Evolutionary conservation across 106 monocot species (phyloP).

Genomic region (Acorus gramineus): DNA sequence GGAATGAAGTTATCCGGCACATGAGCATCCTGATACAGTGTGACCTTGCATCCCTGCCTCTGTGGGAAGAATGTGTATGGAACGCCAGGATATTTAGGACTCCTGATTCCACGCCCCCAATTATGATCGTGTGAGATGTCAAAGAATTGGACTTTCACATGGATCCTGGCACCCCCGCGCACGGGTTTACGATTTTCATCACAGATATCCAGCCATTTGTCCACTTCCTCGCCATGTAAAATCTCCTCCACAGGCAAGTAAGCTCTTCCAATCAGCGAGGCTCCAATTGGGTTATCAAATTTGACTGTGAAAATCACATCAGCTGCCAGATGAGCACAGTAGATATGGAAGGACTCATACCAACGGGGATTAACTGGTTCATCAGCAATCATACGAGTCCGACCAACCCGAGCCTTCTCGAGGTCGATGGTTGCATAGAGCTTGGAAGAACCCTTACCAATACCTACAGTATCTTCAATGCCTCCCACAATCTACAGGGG

Average conservation of each 20-base stretch:
- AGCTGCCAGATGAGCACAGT: slow-evolving; percentile 18
- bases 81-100: slow-evolving; percentile 11
- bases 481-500: slow-evolving; percentile 20
- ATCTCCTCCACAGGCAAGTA: slow-evolving; percentile 18
- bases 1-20: slow-evolving; percentile 15
- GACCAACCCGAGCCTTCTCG: slow-evolving; percentile 17
- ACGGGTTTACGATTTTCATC: slow-evolving; percentile 6
- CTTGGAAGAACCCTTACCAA: slow-evolving; percentile 21
- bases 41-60: slow-evolving; percentile 12
- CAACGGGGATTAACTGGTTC: slow-evolving; percentile 14
- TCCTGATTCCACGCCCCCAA: slow-evolving; percentile 10
- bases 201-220: slow-evolving; percentile 7
- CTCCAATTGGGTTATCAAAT: slow-evolving; percentile 12
- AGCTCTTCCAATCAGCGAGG: slow-evolving; percentile 22
- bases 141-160: slow-evolving; percentile 12
- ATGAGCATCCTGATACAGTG: slow-evolving; percentile 32
- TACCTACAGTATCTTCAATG: slow-evolving; percentile 25
- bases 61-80: slow-evolving; percentile 27
- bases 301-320: slow-evolving; percentile 30
- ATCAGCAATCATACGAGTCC: slow-evolving; percentile 13
- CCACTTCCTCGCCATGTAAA: slow-evolving; percentile 3
- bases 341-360: slow-evolving; percentile 26
- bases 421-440: slow-evolving; percentile 27
- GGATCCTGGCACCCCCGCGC: slow-evolving; percentile 12
- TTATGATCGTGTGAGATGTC: slow-evolving; percentile 7